Percentiles rank a stretch among this genome's conserved stretches.
phyloP scores from a whole-genome alignment of 441 rosid genomes.

The Brassica hybrid region DNA sequence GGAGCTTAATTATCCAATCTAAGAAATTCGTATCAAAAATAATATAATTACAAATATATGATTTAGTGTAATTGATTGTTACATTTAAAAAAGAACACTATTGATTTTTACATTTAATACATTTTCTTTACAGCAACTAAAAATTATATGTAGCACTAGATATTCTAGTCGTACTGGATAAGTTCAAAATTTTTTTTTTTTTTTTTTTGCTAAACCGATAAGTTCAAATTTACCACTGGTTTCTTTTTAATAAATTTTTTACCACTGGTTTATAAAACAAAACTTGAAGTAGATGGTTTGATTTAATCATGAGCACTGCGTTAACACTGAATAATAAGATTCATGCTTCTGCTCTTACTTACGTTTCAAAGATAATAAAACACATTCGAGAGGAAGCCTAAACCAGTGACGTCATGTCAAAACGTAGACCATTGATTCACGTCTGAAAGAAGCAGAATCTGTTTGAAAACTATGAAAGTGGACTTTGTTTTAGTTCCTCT shows the following conservation, averaged over 20 bases:
- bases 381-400: neutral
- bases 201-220: too few species aligned
- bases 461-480: constrained; percentile 11
- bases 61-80: too few species aligned
- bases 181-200: too few species aligned
- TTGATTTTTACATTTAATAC: too few species aligned
- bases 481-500: neutral
- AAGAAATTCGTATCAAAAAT: neutral
- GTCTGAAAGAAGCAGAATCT: neutral
- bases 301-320: neutral
- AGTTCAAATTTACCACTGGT: too few species aligned
- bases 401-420: neutral
- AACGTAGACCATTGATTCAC: neutral
- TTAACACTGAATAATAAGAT: neutral
- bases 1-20: neutral
- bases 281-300: neutral
- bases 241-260: too few species aligned
- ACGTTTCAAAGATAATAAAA: neutral
- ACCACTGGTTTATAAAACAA: too few species aligned
- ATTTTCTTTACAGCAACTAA: too few species aligned
- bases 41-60: neutral
- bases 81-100: too few species aligned
- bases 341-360: neutral
- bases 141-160: too few species aligned
- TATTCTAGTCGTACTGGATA: too few species aligned